Evolutionary conservation across 306 rosid species (phyloP), one percentile per base, ranked within the genome.

Genomic region (Betula pendula): DNA sequence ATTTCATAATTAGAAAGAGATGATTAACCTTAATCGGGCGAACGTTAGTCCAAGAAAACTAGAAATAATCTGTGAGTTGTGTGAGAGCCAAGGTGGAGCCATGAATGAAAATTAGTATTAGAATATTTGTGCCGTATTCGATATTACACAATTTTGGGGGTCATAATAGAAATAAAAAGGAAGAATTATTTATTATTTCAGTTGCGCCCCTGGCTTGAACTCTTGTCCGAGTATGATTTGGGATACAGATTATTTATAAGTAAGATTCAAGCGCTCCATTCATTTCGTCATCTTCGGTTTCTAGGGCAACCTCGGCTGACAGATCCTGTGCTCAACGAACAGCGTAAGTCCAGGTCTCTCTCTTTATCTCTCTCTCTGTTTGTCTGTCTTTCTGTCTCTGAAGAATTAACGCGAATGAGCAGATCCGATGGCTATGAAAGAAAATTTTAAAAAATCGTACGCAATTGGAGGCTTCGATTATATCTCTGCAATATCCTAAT

Each of bases 311-410:
- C 68, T 62, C 44, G 68, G 13, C 63, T 16, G 9, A 31, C 68
- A 29, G 20, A 62, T 62, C 68, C 68, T 16, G 43, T 17, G 17
- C 68, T 33, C 4, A 5, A 62, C 42, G 5, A 31, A 31, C 8
- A 62, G 68, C 68, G 10, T 62, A 62, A 62, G 6, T 11, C 22
- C 68, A 29, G 68, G 68, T 60, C 68, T 60, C 68, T 62, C 20
- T 16, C n/a, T 17, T 42, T 29, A 4, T 8, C 38, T 58, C 3
- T 15, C 19, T 38, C 14, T 44, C 14, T 24, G 14, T 55, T 14
- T 20, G 33, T 1, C 16, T 5, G 15, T 9, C 27, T 22, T 1
- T 13, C 8, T 9, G 13, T 2, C 12, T 20, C 13, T 24, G 63
- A 24, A 56, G 27, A 22, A 56, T 24, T 22, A 24, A 56, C 63